These are phyloP conservation scores for Glutinoglossum americanum DNA, from an alignment of 495 filamentous ascomycete species.

Conservation along the genomic window DNA sequence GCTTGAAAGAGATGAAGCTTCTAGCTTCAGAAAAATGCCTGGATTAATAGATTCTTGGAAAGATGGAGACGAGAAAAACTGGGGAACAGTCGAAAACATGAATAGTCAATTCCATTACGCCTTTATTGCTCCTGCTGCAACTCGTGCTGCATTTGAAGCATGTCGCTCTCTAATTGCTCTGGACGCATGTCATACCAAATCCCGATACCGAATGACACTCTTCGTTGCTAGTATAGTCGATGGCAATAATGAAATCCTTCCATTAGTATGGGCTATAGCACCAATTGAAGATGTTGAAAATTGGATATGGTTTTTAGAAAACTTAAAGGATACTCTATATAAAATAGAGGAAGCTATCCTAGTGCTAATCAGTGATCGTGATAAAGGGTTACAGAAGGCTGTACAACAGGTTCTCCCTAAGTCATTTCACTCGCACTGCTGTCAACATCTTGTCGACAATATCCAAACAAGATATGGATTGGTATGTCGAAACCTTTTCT, in stretches of 20 bases:
- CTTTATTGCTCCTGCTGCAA: slow-evolving; percentile 1
- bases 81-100: background rate
- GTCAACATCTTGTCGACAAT: background rate
- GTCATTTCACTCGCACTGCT: background rate
- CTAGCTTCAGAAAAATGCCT: background rate
- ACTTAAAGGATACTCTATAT: background rate
- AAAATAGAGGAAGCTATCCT: background rate
- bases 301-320: background rate
- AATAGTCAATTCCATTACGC: background rate
- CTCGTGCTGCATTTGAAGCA: background rate
- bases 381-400: background rate
- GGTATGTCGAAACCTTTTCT: background rate
- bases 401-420: background rate
- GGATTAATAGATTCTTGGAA: background rate
- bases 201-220: background rate
- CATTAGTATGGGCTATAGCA: background rate
- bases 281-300: background rate
- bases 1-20: background rate
- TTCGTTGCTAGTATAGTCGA: background rate
- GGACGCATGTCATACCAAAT: background rate
- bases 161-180: background rate
- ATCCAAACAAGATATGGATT: background rate
- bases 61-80: background rate
- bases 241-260: slow-evolving; percentile 1
- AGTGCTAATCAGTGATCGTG: background rate